These are phyloP conservation scores for Themeda triandra DNA, from an alignment of 176 grass and related monocot species.

Conservation along the genomic window DNA sequence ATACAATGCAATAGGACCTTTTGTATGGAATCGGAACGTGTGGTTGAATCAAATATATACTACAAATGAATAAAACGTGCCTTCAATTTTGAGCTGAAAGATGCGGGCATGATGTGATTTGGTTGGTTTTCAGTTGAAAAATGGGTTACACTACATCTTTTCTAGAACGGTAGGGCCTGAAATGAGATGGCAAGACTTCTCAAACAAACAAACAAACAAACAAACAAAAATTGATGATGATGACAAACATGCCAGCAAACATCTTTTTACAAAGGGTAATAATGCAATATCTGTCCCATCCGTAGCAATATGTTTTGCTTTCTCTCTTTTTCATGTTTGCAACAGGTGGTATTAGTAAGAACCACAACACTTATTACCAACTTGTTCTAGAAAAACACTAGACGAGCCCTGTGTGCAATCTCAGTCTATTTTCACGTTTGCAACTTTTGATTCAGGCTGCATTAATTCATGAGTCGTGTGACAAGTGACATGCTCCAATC, in stretches of 20 bases:
- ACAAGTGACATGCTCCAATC: not conserved
- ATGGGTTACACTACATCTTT: not conserved
- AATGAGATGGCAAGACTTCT: not conserved
- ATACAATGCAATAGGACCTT: not conserved
- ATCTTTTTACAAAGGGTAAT: not conserved
- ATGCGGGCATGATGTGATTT: not conserved
- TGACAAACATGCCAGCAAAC: not conserved
- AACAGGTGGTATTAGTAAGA: not conserved
- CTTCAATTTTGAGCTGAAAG: not conserved
- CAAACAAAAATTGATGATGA: not conserved
- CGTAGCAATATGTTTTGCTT: not conserved
- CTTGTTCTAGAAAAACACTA: not conserved
- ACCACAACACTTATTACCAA: not conserved
- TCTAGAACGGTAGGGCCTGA: not conserved
- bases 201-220: no score
- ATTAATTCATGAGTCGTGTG: not conserved
- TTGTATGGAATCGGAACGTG: not conserved
- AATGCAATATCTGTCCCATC: not conserved
- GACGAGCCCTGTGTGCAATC: not conserved
- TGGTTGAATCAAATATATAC: not conserved
- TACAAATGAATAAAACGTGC: not conserved
- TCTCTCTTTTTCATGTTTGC: not conserved
- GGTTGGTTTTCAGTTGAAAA: not conserved
- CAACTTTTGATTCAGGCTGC: not conserved
- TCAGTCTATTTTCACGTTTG: not conserved